A percentile compares a stretch with the other conserved stretches of the same genome.
Conservation (phyloP, 2,329 filamentous ascomycete species). For the Aaosphaeria arxii region DNA sequence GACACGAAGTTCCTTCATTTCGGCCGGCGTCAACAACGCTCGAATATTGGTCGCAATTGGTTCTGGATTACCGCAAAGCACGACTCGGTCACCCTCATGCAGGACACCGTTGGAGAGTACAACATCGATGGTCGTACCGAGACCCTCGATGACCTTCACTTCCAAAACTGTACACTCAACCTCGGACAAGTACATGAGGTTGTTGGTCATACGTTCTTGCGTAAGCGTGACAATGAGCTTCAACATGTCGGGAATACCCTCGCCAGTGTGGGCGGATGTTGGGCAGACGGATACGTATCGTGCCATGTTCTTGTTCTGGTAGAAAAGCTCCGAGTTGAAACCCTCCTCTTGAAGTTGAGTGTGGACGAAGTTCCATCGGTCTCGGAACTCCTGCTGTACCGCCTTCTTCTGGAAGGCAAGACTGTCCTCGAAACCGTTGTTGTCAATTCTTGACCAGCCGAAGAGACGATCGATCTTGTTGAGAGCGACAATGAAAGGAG, state of each 20-base stretch:
- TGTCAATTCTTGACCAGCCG: slow-evolving; percentile 97
- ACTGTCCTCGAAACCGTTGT: slow-evolving; percentile 97
- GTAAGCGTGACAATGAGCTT: slow-evolving; percentile 91
- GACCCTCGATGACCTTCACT: slow-evolving; percentile 98
- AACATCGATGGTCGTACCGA: slow-evolving; percentile 98
- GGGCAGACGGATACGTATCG: slow-evolving; percentile 93
- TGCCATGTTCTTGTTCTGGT: slow-evolving; percentile 97
- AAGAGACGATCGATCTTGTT: slow-evolving; percentile 99
- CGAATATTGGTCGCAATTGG: slow-evolving; percentile 93
- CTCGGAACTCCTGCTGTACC: slow-evolving; percentile 91
- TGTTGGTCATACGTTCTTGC: slow-evolving; percentile 95
- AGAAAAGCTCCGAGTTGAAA: slow-evolving; percentile 96
- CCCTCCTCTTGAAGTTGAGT: slow-evolving; percentile 92
- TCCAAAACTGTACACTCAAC: slow-evolving; percentile 97
- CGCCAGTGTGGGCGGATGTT: slow-evolving; percentile 96
- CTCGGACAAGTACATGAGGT: slow-evolving; percentile 97
- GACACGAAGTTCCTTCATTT: slow-evolving; percentile 88
- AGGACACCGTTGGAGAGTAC: slow-evolving; percentile 94
- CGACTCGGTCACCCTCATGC: slow-evolving; percentile 88
- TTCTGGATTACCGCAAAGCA: slow-evolving; percentile 94
- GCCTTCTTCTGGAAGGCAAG: slow-evolving; percentile 86
- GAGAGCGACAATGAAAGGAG: slow-evolving; percentile 95
- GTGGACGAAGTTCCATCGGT: slow-evolving; percentile 87
- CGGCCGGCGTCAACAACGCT: slow-evolving; percentile 87
- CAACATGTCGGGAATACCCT: slow-evolving; percentile 98